These are phyloP conservation scores for Schizophyllum amplum DNA, from an alignment of 1,284 basidiomycete species.

Conservation along the genomic window DNA sequence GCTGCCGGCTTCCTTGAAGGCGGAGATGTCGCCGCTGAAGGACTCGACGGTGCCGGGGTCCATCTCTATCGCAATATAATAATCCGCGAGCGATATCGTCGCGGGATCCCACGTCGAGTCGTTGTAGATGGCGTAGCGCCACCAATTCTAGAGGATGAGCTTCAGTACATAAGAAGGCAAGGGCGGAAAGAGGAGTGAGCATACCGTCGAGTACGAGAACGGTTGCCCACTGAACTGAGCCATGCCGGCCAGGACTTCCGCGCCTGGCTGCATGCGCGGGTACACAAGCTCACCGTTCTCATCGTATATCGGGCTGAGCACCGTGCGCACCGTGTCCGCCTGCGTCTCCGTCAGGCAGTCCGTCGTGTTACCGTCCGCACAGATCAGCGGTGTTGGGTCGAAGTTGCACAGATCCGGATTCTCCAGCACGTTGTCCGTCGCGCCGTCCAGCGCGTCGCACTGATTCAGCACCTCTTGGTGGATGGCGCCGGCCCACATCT, in stretches of 20 bases:
- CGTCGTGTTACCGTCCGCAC: slow-evolving; percentile 13
- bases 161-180: neutral
- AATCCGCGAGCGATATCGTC: neutral
- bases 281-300: slow-evolving; percentile 8
- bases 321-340: neutral
- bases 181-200: neutral
- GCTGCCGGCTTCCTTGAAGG: slow-evolving; percentile 2
- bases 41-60: slow-evolving; percentile 6
- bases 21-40: slow-evolving; percentile 4
- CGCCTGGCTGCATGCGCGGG: slow-evolving; percentile 4
- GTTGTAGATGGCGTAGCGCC: slow-evolving; percentile 6
- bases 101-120: neutral
- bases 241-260: slow-evolving; percentile 3
- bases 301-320: slow-evolving; percentile 2
- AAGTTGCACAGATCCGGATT: slow-evolving; percentile 26
- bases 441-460: too few relatives aligned
- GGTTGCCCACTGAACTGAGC: neutral
- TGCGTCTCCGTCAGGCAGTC: slow-evolving; percentile 2
- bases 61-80: neutral
- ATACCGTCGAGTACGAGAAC: neutral
- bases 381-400: slow-evolving; percentile 22
- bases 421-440: slow-evolving; percentile 25
- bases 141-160: slow-evolving; percentile 9
- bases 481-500: slow-evolving; percentile 15
- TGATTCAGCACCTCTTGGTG: too few relatives aligned